These are phyloP conservation scores for Dictyostelium capitatum DNA, from an alignment of 78 protist genomes.

Conservation along the genomic window DNA sequence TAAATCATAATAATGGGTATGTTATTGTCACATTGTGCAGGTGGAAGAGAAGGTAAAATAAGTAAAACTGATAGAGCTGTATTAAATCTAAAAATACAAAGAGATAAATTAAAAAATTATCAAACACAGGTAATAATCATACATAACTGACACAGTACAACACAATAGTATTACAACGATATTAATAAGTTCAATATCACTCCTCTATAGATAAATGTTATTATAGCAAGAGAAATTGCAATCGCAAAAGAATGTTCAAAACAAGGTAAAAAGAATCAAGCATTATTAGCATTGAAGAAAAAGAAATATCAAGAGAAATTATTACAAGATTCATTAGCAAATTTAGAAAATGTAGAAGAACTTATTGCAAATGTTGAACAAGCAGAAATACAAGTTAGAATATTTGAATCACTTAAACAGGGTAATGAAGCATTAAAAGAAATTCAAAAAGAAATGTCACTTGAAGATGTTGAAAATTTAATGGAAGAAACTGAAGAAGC, in stretches of 20 bases:
- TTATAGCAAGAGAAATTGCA: slow-evolving; percentile 75
- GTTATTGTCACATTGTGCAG: slow-evolving; percentile 26
- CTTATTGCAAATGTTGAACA: slow-evolving; percentile 87
- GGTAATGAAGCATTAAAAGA: slow-evolving; percentile 86
- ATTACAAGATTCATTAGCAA: slow-evolving; percentile 70
- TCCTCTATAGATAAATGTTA: slow-evolving; percentile 40
- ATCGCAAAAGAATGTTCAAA: slow-evolving; percentile 82
- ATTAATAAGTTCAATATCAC: too few relatives aligned
- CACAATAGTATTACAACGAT: too few relatives aligned
- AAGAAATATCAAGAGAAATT: slow-evolving; percentile 83
- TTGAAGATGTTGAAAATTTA: slow-evolving; percentile 89
- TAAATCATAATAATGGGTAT: slow-evolving; percentile 34
- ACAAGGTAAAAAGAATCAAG: slow-evolving; percentile 75
- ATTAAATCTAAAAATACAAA: slow-evolving; percentile 83
- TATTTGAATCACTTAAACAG: slow-evolving; percentile 75
- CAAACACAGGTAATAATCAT: slow-evolving; percentile 44
- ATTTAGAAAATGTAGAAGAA: slow-evolving; percentile 81
- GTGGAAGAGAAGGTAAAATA: slow-evolving; percentile 36
- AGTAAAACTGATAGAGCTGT: slow-evolving; percentile 84
- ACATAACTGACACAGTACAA: too few relatives aligned
- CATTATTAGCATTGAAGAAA: slow-evolving; percentile 83
- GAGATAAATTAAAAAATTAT: slow-evolving; percentile 79
- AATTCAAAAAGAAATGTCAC: slow-evolving; percentile 85
- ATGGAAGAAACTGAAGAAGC: slow-evolving; percentile 93
- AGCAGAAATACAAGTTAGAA: slow-evolving; percentile 81